Base-by-base conservation (phyloP, 1,284 basidiomycete genomes). In the Rhizopogon hawkerae region DNA sequence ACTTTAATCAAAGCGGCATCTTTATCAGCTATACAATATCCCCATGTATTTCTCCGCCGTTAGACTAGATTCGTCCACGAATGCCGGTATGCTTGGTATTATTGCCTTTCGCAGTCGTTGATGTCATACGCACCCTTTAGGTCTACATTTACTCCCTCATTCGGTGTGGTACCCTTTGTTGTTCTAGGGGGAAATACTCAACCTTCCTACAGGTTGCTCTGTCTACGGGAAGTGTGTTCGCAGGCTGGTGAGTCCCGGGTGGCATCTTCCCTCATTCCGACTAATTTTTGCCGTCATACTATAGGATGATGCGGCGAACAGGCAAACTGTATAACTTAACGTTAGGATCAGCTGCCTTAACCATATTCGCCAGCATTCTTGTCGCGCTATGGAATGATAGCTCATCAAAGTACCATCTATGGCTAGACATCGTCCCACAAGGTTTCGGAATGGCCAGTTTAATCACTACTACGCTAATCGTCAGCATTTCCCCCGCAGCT, bases 31-130 rank as follows among this genome's bases (percentile, higher is more conserved):
- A 33, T 94, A 93, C 68, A 89, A 89, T 59, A 75, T 90, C 26
- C 91, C 91, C 14, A 66, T 93, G 79, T 93, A 89, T 70, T 94
- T 91, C 60, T 85, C 87, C 51, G 84, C 90, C n/a, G 92, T 93
- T 38, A 78, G 79, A 54, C 71, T 91, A 50, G 75, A 80, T 58
- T 79, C 82, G 10, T 77, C 92, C 13, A 78, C 84, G 31, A 72
- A 76, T 53, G 79, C 90, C 47, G 89, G 89, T 79, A 64, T 54
- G 77, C 62, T 31, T 21, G 49, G 42, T 31, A 13, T 37, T 43
- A 11, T 21, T 38, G 54, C 53, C 49, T 42, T 47, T 38, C 23
- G 16, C 38, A 38, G 31, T 36, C 38, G 34, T 36, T 51, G 37
- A 54, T 16, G 16, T 35, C 3, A 43, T 50, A 21, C 23, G 10